A percentile compares a stretch with the other conserved stretches of the same genome.
Conservation (phyloP, 2,329 filamentous ascomycete genomes). For the Nectriaceae sp. region DNA sequence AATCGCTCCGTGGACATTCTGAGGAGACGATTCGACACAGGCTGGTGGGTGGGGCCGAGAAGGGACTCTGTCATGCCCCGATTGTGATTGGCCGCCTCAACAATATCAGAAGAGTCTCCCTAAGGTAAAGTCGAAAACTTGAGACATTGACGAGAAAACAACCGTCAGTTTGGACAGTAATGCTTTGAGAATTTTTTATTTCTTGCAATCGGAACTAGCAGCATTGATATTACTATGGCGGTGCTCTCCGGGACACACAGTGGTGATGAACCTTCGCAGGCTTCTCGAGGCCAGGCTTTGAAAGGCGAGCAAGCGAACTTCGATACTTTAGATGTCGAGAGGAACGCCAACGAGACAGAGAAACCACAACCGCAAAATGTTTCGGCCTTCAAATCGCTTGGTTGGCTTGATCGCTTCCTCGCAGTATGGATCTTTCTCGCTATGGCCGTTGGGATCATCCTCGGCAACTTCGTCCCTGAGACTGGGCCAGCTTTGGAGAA, state of each 20-base stretch:
- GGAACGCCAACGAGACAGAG: not conserved
- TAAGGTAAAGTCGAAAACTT: no score
- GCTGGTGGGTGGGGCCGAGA: not conserved
- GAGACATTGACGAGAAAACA: no score
- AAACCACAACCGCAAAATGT: not conserved
- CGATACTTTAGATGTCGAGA: constrained; percentile 10
- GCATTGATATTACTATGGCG: not conserved
- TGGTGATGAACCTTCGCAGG: not conserved
- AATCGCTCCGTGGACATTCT: no score
- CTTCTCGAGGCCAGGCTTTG: not conserved
- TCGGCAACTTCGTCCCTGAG: constrained; percentile 72
- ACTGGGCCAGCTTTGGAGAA: constrained; percentile 64
- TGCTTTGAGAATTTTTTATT: not conserved
- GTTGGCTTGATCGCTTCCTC: constrained; percentile 63
- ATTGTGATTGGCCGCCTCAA: constrained; percentile 1
- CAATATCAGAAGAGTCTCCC: no score
- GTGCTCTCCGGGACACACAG: not conserved
- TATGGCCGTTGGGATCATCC: constrained; percentile 73
- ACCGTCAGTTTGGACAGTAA: no score
- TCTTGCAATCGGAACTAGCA: not conserved
- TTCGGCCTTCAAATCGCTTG: constrained; percentile 56
- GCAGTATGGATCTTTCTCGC: constrained; percentile 77
- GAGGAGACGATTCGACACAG: not conserved
- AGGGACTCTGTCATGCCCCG: constrained; percentile 1
- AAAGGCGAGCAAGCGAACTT: not conserved